Evolutionary conservation across 2,329 filamentous ascomycete genomes (phyloP), one percentile per base, ranked within the genome.

Genomic region (Fusarium siculi): DNA sequence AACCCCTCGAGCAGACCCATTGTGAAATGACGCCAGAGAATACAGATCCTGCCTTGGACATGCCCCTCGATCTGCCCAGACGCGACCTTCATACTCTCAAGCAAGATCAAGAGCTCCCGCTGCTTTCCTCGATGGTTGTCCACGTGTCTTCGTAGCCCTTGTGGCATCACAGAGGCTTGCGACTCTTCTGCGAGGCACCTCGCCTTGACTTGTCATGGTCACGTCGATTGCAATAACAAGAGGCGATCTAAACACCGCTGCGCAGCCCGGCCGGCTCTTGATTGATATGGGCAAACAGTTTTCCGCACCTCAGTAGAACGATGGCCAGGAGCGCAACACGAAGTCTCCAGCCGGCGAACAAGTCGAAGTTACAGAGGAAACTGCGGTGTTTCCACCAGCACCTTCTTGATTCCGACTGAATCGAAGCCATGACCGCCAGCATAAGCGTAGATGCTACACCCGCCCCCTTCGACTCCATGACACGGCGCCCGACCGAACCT

Each of bases 201-300:
- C 19, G 7, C 4, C 5, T 18, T 7, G 14, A 5, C 14, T 16
- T 36, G 14, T 5, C 9, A 25, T 18, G 5, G 3, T 9, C n/a
- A 53, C 2, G 23, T 7, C 25, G 10, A 30, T 7, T 14, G 8
- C 25, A n/a, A 54, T 4, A 8, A n/a, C 7, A 30, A 42, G 16
- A 55, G 25, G 11, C 21, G 52, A 19, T 11, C 9, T 5, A 3
- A 32, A 19, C 3, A 42, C 21, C 19, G 21, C 16, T 11, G 37
- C 4, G 37, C 5, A 18, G 25, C 2, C 10, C n/a, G 4, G 19
- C 11, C 9, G 11, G 19, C 25, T 32, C 4, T 23, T 1, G 10
- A 4, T 28, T 14, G 37, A 32, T 21, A 30, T 9, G 8, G 8
- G 21, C 11, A 19, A 42, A 4, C 1, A 43, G 21, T 6, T 30